Evolutionary conservation across 345 rosid species (phyloP).

Genomic region (Psidium friedrichsthalianum): DNA sequence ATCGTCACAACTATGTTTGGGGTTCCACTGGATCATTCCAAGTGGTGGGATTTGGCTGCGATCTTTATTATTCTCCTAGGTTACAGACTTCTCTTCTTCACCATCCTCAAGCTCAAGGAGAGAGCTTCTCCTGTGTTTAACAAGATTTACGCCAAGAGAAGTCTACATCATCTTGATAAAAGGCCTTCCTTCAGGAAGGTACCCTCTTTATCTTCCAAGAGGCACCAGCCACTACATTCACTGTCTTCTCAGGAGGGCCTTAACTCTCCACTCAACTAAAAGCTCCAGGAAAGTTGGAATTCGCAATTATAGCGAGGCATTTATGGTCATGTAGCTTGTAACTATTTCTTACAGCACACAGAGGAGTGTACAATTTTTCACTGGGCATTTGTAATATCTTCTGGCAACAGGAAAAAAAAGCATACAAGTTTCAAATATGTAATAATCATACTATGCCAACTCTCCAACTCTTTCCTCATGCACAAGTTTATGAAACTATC

Average conservation of each 20-base stretch:
- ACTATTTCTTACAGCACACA: neutral
- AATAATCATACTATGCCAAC: neutral
- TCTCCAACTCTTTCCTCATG: neutral
- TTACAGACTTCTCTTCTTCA: conserved; percentile 10
- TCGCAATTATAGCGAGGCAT: neutral
- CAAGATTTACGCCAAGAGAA: conserved; percentile 35
- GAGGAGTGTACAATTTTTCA: neutral
- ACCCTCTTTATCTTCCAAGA: conserved; percentile 27
- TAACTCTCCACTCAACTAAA: conserved; percentile 28
- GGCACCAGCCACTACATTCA: conserved; percentile 40
- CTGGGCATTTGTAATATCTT: neutral
- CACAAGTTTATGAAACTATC: neutral
- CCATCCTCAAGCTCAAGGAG: conserved; percentile 16
- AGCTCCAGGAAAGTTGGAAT: neutral
- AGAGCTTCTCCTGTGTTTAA: conserved; percentile 27
- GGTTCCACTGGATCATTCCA: conserved; percentile 13
- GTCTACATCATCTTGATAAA: conserved; percentile 39
- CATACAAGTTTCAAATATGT: neutral
- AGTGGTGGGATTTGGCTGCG: conserved; percentile 28
- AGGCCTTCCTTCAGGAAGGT: conserved; percentile 53
- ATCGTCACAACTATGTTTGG: conserved; percentile 16
- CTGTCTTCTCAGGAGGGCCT: conserved; percentile 68
- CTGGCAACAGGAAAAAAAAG: neutral
- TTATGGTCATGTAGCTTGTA: neutral
- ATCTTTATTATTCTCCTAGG: conserved; percentile 9